Evolutionary conservation across 2,329 filamentous ascomycete genomes (phyloP).

Genomic region (Rachicladosporium sp.): DNA sequence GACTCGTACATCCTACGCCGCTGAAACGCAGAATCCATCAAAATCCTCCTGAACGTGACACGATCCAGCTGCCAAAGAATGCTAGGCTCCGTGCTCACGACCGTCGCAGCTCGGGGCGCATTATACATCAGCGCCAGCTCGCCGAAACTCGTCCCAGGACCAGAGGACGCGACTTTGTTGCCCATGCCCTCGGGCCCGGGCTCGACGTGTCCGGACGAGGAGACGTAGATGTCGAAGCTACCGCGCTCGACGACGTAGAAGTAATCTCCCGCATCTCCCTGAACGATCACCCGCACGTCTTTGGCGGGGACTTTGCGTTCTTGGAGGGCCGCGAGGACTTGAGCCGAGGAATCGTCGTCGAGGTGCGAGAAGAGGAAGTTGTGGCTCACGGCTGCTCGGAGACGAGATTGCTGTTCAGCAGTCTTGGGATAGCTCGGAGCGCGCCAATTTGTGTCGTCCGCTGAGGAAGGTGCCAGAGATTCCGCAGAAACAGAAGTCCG

Average conservation of each 20-base stretch:
- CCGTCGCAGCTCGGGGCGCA: slow-evolving; percentile 85
- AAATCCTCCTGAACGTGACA: slow-evolving; percentile 88
- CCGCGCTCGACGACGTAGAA: slow-evolving; percentile 96
- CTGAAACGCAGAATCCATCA: slow-evolving; percentile 97
- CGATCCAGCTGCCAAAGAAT: slow-evolving; percentile 92
- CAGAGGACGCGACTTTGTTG: slow-evolving; percentile 66
- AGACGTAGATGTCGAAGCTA: slow-evolving; percentile 82
- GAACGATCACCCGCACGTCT: slow-evolving; percentile 80
- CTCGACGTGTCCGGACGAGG: slow-evolving; percentile 62
- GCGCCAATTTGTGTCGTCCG: slow-evolving; percentile 77
- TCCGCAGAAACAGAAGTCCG: slow-evolving; percentile 95
- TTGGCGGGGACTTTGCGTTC: slow-evolving; percentile 94
- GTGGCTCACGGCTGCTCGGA: slow-evolving; percentile 68
- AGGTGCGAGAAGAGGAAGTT: slow-evolving; percentile 94
- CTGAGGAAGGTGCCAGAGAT: slow-evolving; percentile 78
- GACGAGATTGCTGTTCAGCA: slow-evolving; percentile 62
- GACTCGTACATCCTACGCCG: slow-evolving; percentile 93
- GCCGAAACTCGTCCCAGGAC: slow-evolving; percentile 85
- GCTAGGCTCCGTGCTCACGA: slow-evolving; percentile 70
- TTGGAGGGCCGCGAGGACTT: slow-evolving; percentile 79
- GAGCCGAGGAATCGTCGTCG: slow-evolving; percentile 80
- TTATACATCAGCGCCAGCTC: slow-evolving; percentile 99
- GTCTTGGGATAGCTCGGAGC: slow-evolving; percentile 79
- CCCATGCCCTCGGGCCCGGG: slow-evolving; percentile 74
- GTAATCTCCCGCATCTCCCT: slow-evolving; percentile 91